Percentiles rank a stretch among this genome's conserved stretches.
Conservation (phyloP, 1,139 yeast genomes). For the Sugiyamaella neomexicana region DNA sequence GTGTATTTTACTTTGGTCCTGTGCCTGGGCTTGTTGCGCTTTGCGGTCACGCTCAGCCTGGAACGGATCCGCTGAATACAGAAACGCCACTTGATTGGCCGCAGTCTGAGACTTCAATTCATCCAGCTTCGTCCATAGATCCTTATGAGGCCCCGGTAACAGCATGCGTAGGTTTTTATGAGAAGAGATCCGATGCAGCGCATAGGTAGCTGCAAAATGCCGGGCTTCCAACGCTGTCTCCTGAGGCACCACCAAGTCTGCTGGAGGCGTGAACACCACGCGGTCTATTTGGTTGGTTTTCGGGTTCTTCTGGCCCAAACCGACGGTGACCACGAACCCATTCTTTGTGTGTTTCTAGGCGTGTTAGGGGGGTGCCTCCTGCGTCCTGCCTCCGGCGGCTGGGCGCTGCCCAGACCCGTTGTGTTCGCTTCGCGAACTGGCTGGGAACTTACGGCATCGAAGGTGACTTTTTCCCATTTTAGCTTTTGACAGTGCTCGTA, state of each 20-base stretch:
- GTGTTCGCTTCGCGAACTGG: neutral
- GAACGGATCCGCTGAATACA: slow-evolving; percentile 73
- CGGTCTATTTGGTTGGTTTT: slow-evolving; percentile 68
- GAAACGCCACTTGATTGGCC: slow-evolving; percentile 19
- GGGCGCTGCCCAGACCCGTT: neutral
- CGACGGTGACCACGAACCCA: slow-evolving; percentile 62
- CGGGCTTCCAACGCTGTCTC: slow-evolving; percentile 87
- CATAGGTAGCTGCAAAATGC: slow-evolving; percentile 86
- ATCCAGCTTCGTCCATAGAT: slow-evolving; percentile 75
- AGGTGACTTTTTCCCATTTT: slow-evolving; percentile 85
- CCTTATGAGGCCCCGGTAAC: slow-evolving; percentile 77
- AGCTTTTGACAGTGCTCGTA: slow-evolving; percentile 87
- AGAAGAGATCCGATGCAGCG: slow-evolving; percentile 74
- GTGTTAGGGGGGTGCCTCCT: neutral
- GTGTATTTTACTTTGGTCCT: slow-evolving; percentile 25
- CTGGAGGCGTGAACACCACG: slow-evolving; percentile 63
- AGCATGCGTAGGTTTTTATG: slow-evolving; percentile 84
- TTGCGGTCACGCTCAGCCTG: slow-evolving; percentile 54
- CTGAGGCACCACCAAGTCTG: slow-evolving; percentile 55
- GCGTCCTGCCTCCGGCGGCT: too few relatives aligned
- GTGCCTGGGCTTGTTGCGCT: slow-evolving; percentile 25
- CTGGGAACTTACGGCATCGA: slow-evolving; percentile 58
- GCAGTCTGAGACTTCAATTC: slow-evolving; percentile 41
- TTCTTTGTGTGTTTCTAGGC: slow-evolving; percentile 44
- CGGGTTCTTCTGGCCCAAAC: slow-evolving; percentile 72